These are phyloP conservation scores for Wickerhamiella galacta DNA, from an alignment of 805 yeast species.

Conservation along the genomic window DNA sequence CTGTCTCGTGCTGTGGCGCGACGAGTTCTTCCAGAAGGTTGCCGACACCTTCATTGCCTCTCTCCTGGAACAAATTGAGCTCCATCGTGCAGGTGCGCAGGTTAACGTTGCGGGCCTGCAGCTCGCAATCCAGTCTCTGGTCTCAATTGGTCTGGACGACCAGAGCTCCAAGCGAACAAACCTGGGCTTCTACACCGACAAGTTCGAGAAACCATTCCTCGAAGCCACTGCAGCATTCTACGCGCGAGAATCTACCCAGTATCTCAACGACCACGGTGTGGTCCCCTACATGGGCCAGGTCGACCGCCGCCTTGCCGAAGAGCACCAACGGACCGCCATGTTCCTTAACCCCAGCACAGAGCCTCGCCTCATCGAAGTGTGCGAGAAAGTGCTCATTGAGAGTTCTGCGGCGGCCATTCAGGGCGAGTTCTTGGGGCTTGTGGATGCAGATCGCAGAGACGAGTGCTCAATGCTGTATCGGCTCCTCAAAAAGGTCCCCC, in stretches of 20 bases:
- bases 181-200: constrained; percentile 60
- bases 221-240: constrained; percentile 41
- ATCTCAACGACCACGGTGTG: constrained; percentile 57
- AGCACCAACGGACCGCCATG: constrained; percentile 57
- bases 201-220: constrained; percentile 64
- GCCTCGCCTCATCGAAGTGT: constrained; percentile 53
- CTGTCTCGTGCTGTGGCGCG: constrained; percentile 77
- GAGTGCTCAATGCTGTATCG: constrained; percentile 67
- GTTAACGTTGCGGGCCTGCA: constrained; percentile 52
- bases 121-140: constrained; percentile 70
- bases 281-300: constrained; percentile 85
- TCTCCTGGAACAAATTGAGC: constrained; percentile 56
- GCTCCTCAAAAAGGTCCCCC: constrained; percentile 60
- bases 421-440: constrained; percentile 54
- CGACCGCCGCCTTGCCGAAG: constrained; percentile 66
- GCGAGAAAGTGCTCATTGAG: constrained; percentile 61
- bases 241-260: constrained; percentile 46
- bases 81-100: constrained; percentile 63
- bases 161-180: constrained; percentile 78
- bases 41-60: constrained; percentile 45
- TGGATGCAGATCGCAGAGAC: constrained; percentile 52
- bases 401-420: constrained; percentile 64
- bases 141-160: constrained; percentile 75
- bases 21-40: constrained; percentile 56
- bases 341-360: constrained; percentile 78